A percentile compares a stretch with the other conserved stretches of the same genome.
These are phyloP conservation scores for Lavandula angustifolia DNA, from an alignment of 257 asterid genomes.

Conservation along the genomic window DNA sequence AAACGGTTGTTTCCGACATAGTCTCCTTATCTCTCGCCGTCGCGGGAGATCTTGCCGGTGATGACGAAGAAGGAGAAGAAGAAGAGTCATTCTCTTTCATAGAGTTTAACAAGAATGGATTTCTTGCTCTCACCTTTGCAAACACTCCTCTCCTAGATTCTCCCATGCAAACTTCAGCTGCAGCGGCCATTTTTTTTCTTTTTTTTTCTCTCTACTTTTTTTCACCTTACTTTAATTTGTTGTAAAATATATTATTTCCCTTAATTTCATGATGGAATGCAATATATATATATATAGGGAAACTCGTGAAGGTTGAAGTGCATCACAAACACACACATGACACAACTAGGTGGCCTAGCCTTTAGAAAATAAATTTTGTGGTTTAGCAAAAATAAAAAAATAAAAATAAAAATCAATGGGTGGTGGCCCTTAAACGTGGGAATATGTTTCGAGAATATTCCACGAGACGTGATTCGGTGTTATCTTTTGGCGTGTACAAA, in stretches of 20 bases:
- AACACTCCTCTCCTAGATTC: conserved; percentile 41
- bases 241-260: neutral
- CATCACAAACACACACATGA: conserved; percentile 1
- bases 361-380: conserved; percentile 29
- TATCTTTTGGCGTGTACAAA: no score
- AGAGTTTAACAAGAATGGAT: conserved; percentile 37
- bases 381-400: neutral
- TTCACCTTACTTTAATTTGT: no score
- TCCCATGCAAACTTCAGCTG: conserved; percentile 56
- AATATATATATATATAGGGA: conserved; percentile 3
- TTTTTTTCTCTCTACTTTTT: neutral
- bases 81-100: conserved; percentile 34
- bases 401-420: no score
- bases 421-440: no score
- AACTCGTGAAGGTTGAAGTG: conserved; percentile 26
- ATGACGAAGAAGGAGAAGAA: conserved; percentile 30
- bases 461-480: no score
- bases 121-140: conserved; percentile 50
- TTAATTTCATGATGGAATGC: neutral
- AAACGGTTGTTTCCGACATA: conserved; percentile 55
- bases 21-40: conserved; percentile 35
- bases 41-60: conserved; percentile 8
- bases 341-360: neutral
- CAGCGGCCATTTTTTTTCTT: conserved; percentile 53
- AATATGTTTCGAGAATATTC: no score